Conservation (phyloP, 306 rosid genomes). For the Acacia melanoxylon region DNA sequence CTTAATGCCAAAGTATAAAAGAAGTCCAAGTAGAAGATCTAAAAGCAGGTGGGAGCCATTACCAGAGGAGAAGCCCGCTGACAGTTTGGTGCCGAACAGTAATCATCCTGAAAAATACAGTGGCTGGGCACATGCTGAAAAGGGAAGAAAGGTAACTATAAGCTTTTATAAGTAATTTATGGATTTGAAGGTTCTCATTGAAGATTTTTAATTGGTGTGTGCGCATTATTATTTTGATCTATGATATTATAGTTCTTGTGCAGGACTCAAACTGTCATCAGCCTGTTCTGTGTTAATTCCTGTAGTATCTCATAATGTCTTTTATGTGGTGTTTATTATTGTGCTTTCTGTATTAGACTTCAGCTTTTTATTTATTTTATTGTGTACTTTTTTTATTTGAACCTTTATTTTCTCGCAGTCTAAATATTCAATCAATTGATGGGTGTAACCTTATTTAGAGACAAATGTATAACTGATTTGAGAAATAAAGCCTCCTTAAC, state of each 20-base stretch:
- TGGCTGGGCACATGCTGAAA: constrained; percentile 64
- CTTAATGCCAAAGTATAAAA: constrained; percentile 58
- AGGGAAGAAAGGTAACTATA: constrained; percentile 71
- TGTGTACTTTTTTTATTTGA: background rate
- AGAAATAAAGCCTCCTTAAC: background rate
- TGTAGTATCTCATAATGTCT: background rate
- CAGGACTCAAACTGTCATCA: background rate
- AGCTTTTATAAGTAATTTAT: constrained; percentile 13
- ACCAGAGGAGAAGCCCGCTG: constrained; percentile 74
- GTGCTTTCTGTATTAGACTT: background rate
- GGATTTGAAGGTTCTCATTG: constrained; percentile 16
- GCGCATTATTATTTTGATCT: background rate
- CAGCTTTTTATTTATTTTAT: background rate
- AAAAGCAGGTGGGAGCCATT: constrained; percentile 99
- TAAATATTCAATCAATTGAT: background rate
- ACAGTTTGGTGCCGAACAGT: constrained; percentile 41
- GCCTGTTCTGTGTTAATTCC: background rate
- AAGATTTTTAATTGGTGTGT: background rate
- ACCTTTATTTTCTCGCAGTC: background rate
- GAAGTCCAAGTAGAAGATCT: constrained; percentile 77
- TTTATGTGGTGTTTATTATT: background rate
- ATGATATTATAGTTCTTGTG: constrained; percentile 5
- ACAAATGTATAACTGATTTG: background rate
- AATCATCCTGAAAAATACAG: constrained; percentile 50
- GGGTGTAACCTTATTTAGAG: background rate